Evolutionary conservation across 305 asterid genomes (phyloP).

Genomic region (Fraxinus xanthoxyloides): DNA sequence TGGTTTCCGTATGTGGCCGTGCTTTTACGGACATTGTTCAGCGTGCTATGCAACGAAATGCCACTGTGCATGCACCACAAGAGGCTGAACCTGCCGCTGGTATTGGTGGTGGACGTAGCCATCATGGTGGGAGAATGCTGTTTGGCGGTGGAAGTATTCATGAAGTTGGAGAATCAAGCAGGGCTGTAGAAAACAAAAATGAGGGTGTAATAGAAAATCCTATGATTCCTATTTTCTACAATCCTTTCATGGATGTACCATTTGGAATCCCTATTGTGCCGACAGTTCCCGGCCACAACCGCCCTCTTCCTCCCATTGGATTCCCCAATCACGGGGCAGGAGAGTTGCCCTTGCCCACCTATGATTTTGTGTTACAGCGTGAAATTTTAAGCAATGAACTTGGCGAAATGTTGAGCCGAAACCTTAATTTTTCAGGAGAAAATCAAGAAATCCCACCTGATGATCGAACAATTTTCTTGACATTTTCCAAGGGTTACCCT

Average conservation of each 20-base stretch:
- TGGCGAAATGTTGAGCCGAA: conserved; percentile 20
- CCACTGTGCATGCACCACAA: neutral
- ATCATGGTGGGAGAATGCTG: neutral
- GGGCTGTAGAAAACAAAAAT: conserved; percentile 4
- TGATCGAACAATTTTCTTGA: conserved; percentile 65
- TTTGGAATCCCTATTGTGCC: neutral
- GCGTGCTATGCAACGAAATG: neutral
- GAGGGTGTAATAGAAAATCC: neutral
- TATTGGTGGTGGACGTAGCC: neutral
- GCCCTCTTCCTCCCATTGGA: conserved; percentile 2
- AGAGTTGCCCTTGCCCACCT: conserved; percentile 11
- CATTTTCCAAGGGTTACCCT: conserved; percentile 67
- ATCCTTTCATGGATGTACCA: conserved; percentile 18
- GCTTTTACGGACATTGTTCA: conserved; percentile 49
- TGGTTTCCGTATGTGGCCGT: conserved; percentile 41
- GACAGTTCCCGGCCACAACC: neutral
- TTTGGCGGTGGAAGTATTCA: neutral
- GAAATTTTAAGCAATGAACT: conserved; percentile 11
- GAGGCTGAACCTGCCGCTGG: neutral
- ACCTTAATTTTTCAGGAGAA: neutral
- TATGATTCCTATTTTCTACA: neutral
- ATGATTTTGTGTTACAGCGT: conserved; percentile 6
- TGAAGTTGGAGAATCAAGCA: conserved; percentile 28
- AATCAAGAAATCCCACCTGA: conserved; percentile 35
- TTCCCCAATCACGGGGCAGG: conserved; percentile 23